Conservation (phyloP, 2,329 filamentous ascomycete species). For the Aurifilum marmelostoma region DNA sequence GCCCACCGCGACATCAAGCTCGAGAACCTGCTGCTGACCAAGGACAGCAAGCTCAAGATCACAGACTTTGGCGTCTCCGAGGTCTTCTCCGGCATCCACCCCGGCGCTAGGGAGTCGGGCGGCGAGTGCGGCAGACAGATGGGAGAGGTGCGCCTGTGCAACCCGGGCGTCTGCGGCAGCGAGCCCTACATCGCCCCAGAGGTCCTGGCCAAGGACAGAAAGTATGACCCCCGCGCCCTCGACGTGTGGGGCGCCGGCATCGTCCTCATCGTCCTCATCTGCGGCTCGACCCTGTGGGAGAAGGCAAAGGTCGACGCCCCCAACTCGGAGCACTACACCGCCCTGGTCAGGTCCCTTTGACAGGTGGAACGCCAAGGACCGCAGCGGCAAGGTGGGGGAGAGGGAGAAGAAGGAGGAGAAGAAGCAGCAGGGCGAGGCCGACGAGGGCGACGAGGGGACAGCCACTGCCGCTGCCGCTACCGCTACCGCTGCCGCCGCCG, state of each 20-base stretch:
- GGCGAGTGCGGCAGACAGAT: constrained; percentile 76
- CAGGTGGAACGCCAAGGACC: constrained; percentile 63
- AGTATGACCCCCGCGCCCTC: constrained; percentile 74
- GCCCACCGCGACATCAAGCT: constrained; percentile 91
- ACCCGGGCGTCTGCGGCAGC: constrained; percentile 82
- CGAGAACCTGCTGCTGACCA: constrained; percentile 80
- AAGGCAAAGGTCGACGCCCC: constrained; percentile 57
- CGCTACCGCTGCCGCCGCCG: too few species aligned
- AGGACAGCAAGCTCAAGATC: constrained; percentile 83
- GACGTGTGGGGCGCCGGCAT: constrained; percentile 88
- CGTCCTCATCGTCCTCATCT: constrained; percentile 77
- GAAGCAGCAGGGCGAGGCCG: too few species aligned
- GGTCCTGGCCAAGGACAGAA: constrained; percentile 68
- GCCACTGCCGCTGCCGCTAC: too few species aligned
- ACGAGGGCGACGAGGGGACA: too few species aligned
- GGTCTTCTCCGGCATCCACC: constrained; percentile 81
- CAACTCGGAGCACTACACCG: constrained; percentile 63
- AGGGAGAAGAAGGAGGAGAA: too few species aligned
- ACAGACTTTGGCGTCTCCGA: constrained; percentile 91
- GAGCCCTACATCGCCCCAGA: constrained; percentile 87
- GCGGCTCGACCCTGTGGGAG: constrained; percentile 74
- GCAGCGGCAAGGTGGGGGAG: constrained; percentile 30
- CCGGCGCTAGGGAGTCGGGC: constrained; percentile 72
- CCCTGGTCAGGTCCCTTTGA: constrained; percentile 70
- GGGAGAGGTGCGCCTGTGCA: constrained; percentile 70